Percentiles rank a stretch among this genome's conserved stretches.
Evolutionary conservation across 1,139 yeast species (phyloP).

Genomic region (Geotrichum phurueaensis): DNA sequence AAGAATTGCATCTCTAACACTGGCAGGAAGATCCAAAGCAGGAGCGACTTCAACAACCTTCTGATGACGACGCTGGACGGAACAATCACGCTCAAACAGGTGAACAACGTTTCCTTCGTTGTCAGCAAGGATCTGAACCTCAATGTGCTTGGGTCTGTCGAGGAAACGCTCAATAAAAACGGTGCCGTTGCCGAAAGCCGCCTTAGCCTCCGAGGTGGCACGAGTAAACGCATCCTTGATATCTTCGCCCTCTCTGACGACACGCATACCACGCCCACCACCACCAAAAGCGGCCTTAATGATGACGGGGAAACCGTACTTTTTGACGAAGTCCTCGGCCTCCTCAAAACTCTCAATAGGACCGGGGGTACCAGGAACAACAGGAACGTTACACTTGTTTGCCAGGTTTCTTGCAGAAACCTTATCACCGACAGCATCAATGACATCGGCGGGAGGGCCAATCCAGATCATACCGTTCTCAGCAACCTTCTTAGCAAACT

Average conservation of each 20-base stretch:
- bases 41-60: constrained; percentile 99
- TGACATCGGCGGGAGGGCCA: constrained; percentile 85
- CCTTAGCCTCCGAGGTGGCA: constrained; percentile 89
- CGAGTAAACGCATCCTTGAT: constrained; percentile 86
- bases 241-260: constrained; percentile 93
- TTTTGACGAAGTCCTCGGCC: constrained; percentile 68
- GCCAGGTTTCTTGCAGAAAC: constrained; percentile 92
- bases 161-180: constrained; percentile 95
- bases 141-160: constrained; percentile 95
- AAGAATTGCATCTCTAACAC: constrained; percentile 83
- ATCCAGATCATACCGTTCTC: constrained; percentile 93
- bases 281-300: constrained; percentile 99
- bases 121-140: constrained; percentile 94
- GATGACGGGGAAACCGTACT: constrained; percentile 92
- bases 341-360: constrained; percentile 80
- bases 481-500: constrained; percentile 87
- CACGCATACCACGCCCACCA: constrained; percentile 99
- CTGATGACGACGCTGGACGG: constrained; percentile 98
- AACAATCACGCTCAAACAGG: constrained; percentile 95
- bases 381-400: constrained; percentile 73
- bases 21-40: constrained; percentile 80
- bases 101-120: constrained; percentile 92
- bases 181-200: constrained; percentile 96
- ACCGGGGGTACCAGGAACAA: constrained; percentile 97
- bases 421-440: constrained; percentile 97